Conservation (phyloP, 176 grass and related monocot species). For the Triticum monococcum region DNA sequence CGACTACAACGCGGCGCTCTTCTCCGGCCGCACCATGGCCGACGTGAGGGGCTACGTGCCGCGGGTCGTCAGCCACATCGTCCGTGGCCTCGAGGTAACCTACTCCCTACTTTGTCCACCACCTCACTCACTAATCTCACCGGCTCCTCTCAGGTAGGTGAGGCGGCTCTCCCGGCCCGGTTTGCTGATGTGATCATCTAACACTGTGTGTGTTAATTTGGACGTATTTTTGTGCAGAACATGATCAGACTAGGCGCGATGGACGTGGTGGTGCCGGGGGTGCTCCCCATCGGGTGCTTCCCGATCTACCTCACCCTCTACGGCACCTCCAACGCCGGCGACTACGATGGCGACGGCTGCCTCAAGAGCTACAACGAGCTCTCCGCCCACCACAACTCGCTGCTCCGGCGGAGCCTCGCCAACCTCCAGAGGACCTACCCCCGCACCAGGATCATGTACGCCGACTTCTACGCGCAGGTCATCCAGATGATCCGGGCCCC, state of each 20-base stretch:
- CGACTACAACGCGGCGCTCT: constrained; percentile 66
- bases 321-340: constrained; percentile 35
- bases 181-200: background rate
- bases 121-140: no score
- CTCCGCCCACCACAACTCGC: constrained; percentile 56
- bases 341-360: constrained; percentile 64
- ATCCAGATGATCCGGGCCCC: constrained; percentile 43
- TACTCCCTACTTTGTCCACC: no score
- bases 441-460: constrained; percentile 54
- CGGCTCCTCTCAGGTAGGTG: no score
- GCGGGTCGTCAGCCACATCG: constrained; percentile 37
- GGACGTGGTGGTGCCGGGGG: constrained; percentile 59
- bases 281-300: constrained; percentile 60
- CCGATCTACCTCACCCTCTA: constrained; percentile 61
- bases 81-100: constrained; percentile 46
- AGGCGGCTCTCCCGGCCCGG: no score
- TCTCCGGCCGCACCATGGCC: constrained; percentile 43
- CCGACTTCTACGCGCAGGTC: constrained; percentile 56
- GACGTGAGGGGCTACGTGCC: constrained; percentile 56
- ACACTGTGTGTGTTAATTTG: background rate
- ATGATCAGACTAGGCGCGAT: constrained; percentile 36
- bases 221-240: background rate
- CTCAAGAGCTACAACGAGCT: constrained; percentile 53
- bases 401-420: constrained; percentile 39
- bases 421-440: constrained; percentile 50